Evolutionary conservation across 352 stramenopile species (phyloP).

Genomic region (Phytopythium boreale): DNA sequence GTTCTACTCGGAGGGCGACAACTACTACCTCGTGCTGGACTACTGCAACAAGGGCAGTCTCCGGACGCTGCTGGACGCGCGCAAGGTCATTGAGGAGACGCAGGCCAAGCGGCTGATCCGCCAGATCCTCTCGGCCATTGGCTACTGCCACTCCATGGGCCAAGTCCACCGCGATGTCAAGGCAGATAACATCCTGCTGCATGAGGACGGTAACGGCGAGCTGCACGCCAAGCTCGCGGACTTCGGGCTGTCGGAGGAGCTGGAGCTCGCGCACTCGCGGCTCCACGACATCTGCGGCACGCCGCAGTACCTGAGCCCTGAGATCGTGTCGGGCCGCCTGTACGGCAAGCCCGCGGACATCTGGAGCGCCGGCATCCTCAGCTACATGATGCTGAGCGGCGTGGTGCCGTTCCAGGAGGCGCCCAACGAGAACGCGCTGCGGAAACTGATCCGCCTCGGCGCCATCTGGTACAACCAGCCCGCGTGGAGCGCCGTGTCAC

Average conservation of each 20-base stretch:
- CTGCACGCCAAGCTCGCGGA: slow-evolving; percentile 88
- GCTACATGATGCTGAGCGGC: slow-evolving; percentile 89
- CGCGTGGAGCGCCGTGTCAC: slow-evolving; percentile 79
- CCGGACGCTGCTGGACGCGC: slow-evolving; percentile 64
- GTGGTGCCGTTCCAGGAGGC: slow-evolving; percentile 55
- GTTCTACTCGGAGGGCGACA: slow-evolving; percentile 72
- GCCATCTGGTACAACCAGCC: slow-evolving; percentile 91
- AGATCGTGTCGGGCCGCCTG: slow-evolving; percentile 90
- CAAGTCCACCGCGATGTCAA: slow-evolving; percentile 91
- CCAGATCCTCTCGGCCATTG: slow-evolving; percentile 68
- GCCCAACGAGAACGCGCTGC: slow-evolving; percentile 44
- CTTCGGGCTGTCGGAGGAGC: slow-evolving; percentile 89
- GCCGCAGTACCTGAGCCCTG: slow-evolving; percentile 95
- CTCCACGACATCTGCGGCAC: slow-evolving; percentile 94
- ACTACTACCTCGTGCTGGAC: slow-evolving; percentile 87
- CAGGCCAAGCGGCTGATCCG: slow-evolving; percentile 72
- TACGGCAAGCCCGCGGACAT: slow-evolving; percentile 94
- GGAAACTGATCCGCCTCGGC: slow-evolving; percentile 87
- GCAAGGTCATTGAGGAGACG: slow-evolving; percentile 58
- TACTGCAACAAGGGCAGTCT: slow-evolving; percentile 82
- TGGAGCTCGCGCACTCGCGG: slow-evolving; percentile 83
- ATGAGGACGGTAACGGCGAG: slow-evolving; percentile 69
- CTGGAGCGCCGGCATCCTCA: slow-evolving; percentile 94
- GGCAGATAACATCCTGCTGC: slow-evolving; percentile 86
- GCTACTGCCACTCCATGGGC: slow-evolving; percentile 84